Evolutionary conservation across 202 grass and related monocot genomes (phyloP).

Genomic region (Brachypodium distachyon): DNA sequence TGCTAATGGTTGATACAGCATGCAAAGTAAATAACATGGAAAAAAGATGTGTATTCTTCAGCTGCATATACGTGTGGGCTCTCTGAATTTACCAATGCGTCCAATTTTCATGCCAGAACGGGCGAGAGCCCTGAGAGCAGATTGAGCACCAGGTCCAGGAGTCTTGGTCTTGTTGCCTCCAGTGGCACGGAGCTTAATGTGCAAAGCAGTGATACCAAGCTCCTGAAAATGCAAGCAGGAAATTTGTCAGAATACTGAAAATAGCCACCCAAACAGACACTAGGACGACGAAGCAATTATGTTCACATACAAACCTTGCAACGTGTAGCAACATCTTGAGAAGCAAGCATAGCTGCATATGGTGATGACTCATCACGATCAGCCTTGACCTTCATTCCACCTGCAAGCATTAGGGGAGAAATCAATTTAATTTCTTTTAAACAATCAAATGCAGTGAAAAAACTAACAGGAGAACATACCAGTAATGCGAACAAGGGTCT

Average conservation of each 20-base stretch:
- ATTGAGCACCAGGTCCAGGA: conserved; percentile 62
- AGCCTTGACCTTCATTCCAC: conserved; percentile 77
- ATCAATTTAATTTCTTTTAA: not conserved
- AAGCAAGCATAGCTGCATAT: conserved; percentile 62
- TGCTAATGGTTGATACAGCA: not conserved
- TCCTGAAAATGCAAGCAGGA: conserved; percentile 5
- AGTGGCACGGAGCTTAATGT: conserved; percentile 58
- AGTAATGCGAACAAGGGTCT: conserved; percentile 43
- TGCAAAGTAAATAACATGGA: not conserved
- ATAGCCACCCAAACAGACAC: not conserved
- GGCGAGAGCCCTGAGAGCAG: conserved; percentile 59
- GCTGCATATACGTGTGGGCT: not conserved
- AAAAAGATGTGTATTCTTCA: not conserved
- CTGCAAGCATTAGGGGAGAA: conserved; percentile 1
- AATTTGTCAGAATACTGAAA: not conserved
- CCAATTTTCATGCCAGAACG: conserved; percentile 64
- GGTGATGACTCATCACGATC: conserved; percentile 68
- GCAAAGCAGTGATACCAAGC: conserved; percentile 59
- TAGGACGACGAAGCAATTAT: not conserved
- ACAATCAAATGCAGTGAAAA: not conserved
- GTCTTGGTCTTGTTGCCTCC: conserved; percentile 70
- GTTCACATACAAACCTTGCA: conserved; percentile 38
- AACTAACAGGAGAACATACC: not conserved
- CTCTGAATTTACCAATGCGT: conserved; percentile 37
- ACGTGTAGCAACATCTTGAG: conserved; percentile 48